These are phyloP conservation scores for Stylonectria norvegica DNA, from an alignment of 2,329 filamentous ascomycete genomes.

Conservation along the genomic window DNA sequence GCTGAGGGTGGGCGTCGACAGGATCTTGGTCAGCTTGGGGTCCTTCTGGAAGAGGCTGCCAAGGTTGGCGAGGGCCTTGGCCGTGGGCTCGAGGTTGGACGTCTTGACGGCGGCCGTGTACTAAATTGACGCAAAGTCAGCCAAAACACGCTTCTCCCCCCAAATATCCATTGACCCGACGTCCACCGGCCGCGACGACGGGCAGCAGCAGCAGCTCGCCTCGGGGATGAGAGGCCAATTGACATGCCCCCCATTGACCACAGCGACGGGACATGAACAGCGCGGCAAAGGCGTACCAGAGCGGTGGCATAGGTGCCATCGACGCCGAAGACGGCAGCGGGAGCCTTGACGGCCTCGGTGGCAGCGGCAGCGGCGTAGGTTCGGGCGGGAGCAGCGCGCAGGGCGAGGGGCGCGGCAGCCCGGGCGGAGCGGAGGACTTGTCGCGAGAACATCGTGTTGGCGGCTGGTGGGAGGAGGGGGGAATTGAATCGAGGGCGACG, in stretches of 20 bases:
- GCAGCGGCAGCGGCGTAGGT: conserved; percentile 78
- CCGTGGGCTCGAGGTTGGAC: conserved; percentile 77
- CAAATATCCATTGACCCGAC: conserved; percentile 25
- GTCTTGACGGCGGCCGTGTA: conserved; percentile 95
- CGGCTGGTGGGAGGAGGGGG: conserved; percentile 15
- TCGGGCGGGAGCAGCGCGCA: conserved; percentile 57
- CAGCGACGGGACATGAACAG: background rate
- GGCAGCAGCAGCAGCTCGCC: conserved; percentile 5
- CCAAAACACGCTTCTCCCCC: conserved; percentile 20
- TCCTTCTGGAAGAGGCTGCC: conserved; percentile 74
- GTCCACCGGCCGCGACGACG: too few relatives aligned
- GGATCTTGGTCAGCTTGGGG: conserved; percentile 71
- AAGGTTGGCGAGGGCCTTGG: conserved; percentile 74
- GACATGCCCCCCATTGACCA: conserved; percentile 17
- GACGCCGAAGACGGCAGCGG: conserved; percentile 87
- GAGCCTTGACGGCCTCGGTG: conserved; percentile 70
- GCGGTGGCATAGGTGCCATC: conserved; percentile 98
- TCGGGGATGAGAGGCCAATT: conserved; percentile 23
- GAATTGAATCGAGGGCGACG: too few relatives aligned
- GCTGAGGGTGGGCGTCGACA: conserved; percentile 76
- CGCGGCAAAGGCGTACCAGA: conserved; percentile 65
- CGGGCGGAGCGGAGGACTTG: conserved; percentile 55
- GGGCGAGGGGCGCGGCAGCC: conserved; percentile 50
- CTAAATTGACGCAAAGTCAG: conserved; percentile 50
- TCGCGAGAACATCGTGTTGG: conserved; percentile 55